Evolutionary conservation across 148 eudicot species (phyloP).

Genomic region (Amaranthus hypochondriacus): DNA sequence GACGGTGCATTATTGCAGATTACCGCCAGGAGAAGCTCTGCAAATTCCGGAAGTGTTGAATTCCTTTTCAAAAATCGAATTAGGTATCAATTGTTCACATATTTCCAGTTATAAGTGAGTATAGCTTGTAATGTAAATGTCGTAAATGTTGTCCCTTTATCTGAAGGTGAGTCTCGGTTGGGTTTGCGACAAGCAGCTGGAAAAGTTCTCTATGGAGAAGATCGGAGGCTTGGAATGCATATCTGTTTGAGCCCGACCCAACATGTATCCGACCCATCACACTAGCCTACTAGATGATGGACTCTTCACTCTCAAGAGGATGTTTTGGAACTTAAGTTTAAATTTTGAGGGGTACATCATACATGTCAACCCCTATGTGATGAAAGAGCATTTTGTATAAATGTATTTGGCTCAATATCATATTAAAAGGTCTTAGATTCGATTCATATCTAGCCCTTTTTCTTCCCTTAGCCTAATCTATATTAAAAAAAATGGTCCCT

Average conservation of each 20-base stretch:
- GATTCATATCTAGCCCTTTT: too few species aligned
- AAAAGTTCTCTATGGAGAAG: neutral
- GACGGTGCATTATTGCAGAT: conserved; percentile 79
- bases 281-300: neutral
- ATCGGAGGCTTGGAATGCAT: neutral
- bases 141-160: neutral
- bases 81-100: conserved; percentile 29
- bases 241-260: too few species aligned
- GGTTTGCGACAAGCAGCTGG: conserved; percentile 1
- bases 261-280: too few species aligned
- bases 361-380: neutral
- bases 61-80: conserved; percentile 74
- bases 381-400: neutral
- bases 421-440: too few species aligned
- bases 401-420: too few species aligned
- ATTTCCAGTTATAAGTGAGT: neutral
- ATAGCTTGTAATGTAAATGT: neutral
- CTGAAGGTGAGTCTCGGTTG: conserved; percentile 14
- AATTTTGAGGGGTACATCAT: neutral
- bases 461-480: too few species aligned
- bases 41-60: conserved; percentile 43
- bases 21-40: conserved; percentile 55
- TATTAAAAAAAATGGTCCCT: too few species aligned
- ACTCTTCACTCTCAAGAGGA: neutral
- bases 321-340: neutral